A percentile compares a stretch with the other conserved stretches of the same genome.
These are phyloP conservation scores for Penicillium sp. DNA, from an alignment of 2,329 filamentous ascomycete genomes.

Conservation along the genomic window DNA sequence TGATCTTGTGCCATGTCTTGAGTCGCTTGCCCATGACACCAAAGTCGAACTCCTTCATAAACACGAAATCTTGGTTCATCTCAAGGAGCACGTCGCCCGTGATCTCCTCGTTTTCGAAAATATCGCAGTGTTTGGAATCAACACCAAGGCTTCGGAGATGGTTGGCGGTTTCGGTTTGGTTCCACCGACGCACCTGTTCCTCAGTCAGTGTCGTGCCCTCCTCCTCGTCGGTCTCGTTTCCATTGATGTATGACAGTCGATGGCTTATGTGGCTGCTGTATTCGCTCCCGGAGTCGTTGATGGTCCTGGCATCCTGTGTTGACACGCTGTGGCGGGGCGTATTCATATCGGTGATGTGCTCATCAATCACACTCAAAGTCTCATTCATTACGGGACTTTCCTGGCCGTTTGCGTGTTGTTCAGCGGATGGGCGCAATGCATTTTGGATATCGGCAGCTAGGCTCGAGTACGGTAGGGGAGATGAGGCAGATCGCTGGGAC, in stretches of 20 bases:
- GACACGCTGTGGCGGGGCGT: constrained; percentile 57
- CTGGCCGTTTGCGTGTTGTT: constrained; percentile 53
- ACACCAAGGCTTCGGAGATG: constrained; percentile 84
- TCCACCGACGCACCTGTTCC: constrained; percentile 77
- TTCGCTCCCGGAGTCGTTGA: constrained; percentile 81
- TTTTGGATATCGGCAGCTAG: constrained; percentile 43
- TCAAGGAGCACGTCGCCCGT: constrained; percentile 87
- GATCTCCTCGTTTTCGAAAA: constrained; percentile 95
- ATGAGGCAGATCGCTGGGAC: constrained; percentile 35
- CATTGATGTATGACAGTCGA: constrained; percentile 86
- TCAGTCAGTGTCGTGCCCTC: constrained; percentile 69
- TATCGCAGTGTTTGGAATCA: constrained; percentile 85
- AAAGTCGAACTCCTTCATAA: constrained; percentile 92
- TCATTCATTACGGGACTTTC: constrained; percentile 86
- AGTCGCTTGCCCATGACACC: constrained; percentile 85
- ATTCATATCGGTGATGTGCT: constrained; percentile 88
- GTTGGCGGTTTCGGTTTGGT: constrained; percentile 77
- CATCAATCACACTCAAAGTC: constrained; percentile 92
- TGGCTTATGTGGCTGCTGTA: constrained; percentile 79
- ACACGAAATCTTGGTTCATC: constrained; percentile 93
- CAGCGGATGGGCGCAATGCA: constrained; percentile 47
- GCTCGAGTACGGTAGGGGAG: constrained; percentile 36
- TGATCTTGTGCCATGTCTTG: constrained; percentile 97
- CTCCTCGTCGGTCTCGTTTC: constrained; percentile 93
- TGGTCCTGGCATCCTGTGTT: constrained; percentile 52